Evolutionary conservation across 2,329 filamentous ascomycete species (phyloP).

Genomic region (Xylaria sp.): DNA sequence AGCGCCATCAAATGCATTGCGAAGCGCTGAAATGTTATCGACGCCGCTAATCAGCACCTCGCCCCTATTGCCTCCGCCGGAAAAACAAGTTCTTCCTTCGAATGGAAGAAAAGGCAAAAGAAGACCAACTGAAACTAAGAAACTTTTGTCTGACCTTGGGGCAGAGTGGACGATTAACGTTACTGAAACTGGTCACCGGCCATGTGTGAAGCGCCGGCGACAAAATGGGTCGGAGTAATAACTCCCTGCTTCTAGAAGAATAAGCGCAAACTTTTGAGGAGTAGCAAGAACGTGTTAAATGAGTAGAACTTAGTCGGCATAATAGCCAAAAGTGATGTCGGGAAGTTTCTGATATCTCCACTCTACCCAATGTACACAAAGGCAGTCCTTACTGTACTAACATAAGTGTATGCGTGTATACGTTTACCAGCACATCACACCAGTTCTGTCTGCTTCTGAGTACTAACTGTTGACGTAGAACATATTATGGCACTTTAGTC

Average conservation of each 20-base stretch:
- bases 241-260: not conserved
- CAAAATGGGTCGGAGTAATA: not conserved
- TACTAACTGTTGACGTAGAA: no score
- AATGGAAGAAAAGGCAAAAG: constrained; percentile 12
- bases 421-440: no score
- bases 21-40: not conserved
- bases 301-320: not conserved
- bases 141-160: constrained; percentile 37
- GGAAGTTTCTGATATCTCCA: not conserved
- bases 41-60: not conserved
- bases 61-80: not conserved
- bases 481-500: no score
- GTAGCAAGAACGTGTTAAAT: not conserved
- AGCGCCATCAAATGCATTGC: not conserved
- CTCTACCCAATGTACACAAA: not conserved
- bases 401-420: no score
- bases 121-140: constrained; percentile 27
- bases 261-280: not conserved
- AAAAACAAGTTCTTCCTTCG: not conserved
- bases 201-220: constrained; percentile 10
- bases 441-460: no score
- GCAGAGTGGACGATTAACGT: constrained; percentile 38
- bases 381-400: no score
- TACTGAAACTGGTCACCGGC: constrained; percentile 39
- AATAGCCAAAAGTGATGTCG: not conserved